These are phyloP conservation scores for Aspergillus piperis DNA, from an alignment of 2,329 filamentous ascomycete species.

Conservation along the genomic window DNA sequence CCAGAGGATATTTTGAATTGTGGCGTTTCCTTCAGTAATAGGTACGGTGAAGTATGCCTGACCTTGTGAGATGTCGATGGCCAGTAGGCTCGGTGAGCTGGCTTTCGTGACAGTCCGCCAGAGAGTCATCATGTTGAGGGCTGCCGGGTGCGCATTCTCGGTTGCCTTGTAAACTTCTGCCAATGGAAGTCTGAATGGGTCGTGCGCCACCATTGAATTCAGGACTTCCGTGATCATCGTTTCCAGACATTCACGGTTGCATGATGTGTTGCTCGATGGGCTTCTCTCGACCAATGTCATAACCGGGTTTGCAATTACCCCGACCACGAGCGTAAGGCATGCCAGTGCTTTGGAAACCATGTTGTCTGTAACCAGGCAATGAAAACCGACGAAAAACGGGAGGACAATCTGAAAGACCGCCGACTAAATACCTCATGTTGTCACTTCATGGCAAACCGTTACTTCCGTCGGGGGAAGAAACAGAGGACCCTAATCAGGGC, in stretches of 20 bases:
- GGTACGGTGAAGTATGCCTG: not conserved
- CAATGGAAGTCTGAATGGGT: not conserved
- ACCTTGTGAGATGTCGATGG: not conserved
- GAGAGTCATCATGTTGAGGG: slow-evolving; percentile 1
- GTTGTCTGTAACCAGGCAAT: too few species aligned
- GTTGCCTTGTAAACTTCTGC: not conserved
- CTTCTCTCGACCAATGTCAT: too few species aligned
- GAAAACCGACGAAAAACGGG: too few species aligned
- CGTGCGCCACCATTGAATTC: not conserved
- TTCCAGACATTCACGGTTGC: not conserved
- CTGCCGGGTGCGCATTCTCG: not conserved
- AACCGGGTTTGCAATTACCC: too few species aligned
- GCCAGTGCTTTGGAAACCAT: too few species aligned
- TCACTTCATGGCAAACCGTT: too few species aligned
- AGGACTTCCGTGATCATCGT: not conserved
- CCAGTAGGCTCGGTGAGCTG: not conserved
- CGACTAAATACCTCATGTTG: too few species aligned
- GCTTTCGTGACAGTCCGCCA: slow-evolving; percentile 1
- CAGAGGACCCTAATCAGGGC: too few species aligned
- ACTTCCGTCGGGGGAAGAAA: too few species aligned
- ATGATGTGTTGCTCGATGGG: not conserved
- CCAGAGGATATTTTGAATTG: not conserved
- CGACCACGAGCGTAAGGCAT: too few species aligned
- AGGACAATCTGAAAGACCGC: too few species aligned
- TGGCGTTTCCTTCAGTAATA: not conserved